Evolutionary conservation across 1,284 basidiomycete species (phyloP), one percentile per base, ranked within the genome.

Genomic region (Malassezia globosa): DNA sequence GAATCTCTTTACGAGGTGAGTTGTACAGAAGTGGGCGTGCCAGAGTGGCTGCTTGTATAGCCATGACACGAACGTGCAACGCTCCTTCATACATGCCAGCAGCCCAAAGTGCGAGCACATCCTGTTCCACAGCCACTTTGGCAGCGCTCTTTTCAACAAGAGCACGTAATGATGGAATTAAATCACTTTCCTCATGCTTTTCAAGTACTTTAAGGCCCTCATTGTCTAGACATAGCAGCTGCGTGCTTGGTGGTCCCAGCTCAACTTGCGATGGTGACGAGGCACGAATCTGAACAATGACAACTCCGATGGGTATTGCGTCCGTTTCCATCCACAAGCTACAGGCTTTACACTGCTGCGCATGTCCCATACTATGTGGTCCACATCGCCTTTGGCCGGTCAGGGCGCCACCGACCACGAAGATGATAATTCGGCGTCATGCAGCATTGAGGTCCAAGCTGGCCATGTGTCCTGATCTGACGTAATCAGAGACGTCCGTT

Each of bases 11-110:
- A 5, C 21, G 10, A 14, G 41, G 10, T 14, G 31, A 10, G n/a
- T n/a, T n/a, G n/a, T n/a, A n/a, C n/a, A n/a, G n/a, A 18, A 21
- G 35, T 13, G 19, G 6, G 29, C 10, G n/a, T 8, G 29, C 29
- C 29, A 31, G 29, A 10, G 2, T 31, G 29, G 3, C 4, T 11
- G 23, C 18, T 41, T 16, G 26, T 19, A 13, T 18, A 7, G 41
- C 41, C 3, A 43, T 14, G 7, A 48, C 6, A 7, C 47, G 39
- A 8, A 48, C n/a, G 16, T 42, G 40, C 5, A 43, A 22, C 8
- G 22, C 24, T 6, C 47, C 47, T 5, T 25, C 14, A 18, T 48
- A 48, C 47, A 48, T 48, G 2, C 37, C 41, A 27, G 47, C 47
- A 13, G 33, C 26, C 47, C 47, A 48, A n/a, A 48, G 22, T 10